These are phyloP conservation scores for Xylariaceae sp. DNA, from an alignment of 2,329 filamentous ascomycete species.

Conservation along the genomic window DNA sequence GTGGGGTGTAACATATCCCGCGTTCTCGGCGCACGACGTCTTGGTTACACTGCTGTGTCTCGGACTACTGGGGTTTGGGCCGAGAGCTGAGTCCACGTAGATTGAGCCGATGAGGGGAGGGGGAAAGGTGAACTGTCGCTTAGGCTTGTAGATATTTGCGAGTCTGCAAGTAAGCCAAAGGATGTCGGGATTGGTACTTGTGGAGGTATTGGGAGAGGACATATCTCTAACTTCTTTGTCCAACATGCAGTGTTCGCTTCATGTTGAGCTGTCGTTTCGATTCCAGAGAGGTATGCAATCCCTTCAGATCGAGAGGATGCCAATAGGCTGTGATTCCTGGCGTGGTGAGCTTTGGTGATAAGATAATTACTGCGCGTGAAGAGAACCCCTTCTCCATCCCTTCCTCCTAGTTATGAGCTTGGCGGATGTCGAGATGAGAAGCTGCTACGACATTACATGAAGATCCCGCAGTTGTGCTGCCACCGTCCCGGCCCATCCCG, in stretches of 20 bases:
- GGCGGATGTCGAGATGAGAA: neutral
- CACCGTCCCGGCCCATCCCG: neutral
- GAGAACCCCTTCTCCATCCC: neutral
- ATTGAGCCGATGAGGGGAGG: too few relatives aligned
- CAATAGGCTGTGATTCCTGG: neutral
- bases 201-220: too few relatives aligned
- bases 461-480: neutral
- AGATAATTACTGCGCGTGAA: neutral
- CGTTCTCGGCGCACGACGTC: neutral
- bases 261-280: too few relatives aligned
- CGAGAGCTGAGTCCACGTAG: neutral
- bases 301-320: neutral
- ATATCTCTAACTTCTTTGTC: neutral
- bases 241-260: too few relatives aligned
- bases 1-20: neutral
- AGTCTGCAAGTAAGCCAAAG: too few relatives aligned
- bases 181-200: too few relatives aligned
- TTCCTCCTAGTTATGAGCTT: neutral
- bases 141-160: conserved; percentile 9
- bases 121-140: too few relatives aligned
- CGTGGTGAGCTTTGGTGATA: neutral
- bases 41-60: too few relatives aligned
- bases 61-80: neutral
- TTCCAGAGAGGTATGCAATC: neutral
- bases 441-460: too few relatives aligned